A percentile compares a stretch with the other conserved stretches of the same genome.
Evolutionary conservation across 2,329 filamentous ascomycete genomes (phyloP).

Genomic region (Colletotrichum tofieldiae): DNA sequence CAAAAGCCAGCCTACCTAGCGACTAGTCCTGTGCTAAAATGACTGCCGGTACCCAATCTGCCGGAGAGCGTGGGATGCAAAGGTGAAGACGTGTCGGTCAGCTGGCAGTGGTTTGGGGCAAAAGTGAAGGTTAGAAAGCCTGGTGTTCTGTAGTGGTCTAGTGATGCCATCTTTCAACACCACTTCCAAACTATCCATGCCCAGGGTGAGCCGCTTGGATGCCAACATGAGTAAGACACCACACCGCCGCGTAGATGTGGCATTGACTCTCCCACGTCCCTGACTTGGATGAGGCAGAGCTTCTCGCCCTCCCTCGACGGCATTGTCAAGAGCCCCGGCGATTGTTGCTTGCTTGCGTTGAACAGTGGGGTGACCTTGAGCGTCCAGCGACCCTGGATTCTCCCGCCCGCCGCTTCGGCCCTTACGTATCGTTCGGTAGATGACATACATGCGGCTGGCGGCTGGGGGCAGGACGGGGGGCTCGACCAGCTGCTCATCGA

Average conservation of each 20-base stretch:
- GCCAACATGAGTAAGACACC: slow-evolving; percentile 25
- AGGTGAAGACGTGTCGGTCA: slow-evolving; percentile 24
- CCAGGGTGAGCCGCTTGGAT: slow-evolving; percentile 18
- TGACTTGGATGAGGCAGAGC: slow-evolving; percentile 18
- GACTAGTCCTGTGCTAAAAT: slow-evolving; percentile 18
- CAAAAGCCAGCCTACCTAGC: slow-evolving; percentile 3
- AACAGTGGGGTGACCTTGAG: neutral
- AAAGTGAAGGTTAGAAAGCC: neutral
- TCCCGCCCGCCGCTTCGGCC: slow-evolving; percentile 4
- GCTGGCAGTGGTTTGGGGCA: slow-evolving; percentile 4
- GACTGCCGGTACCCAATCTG: slow-evolving; percentile 20
- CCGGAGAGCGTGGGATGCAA: neutral
- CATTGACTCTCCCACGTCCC: slow-evolving; percentile 15
- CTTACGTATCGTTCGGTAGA: slow-evolving; percentile 36
- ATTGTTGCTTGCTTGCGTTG: neutral
- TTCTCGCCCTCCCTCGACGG: slow-evolving; percentile 11
- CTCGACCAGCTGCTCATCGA: slow-evolving; percentile 10
- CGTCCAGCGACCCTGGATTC: neutral
- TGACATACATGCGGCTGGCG: slow-evolving; percentile 39
- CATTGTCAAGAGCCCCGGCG: neutral
- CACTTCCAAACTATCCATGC: neutral
- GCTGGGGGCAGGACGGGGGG: slow-evolving; percentile 11
- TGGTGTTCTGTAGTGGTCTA: neutral
- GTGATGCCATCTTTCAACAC: slow-evolving; percentile 4
- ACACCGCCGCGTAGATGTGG: slow-evolving; percentile 34